Base-by-base conservation (phyloP, 306 rosid genomes). In the Cucurbita moschata region DNA sequence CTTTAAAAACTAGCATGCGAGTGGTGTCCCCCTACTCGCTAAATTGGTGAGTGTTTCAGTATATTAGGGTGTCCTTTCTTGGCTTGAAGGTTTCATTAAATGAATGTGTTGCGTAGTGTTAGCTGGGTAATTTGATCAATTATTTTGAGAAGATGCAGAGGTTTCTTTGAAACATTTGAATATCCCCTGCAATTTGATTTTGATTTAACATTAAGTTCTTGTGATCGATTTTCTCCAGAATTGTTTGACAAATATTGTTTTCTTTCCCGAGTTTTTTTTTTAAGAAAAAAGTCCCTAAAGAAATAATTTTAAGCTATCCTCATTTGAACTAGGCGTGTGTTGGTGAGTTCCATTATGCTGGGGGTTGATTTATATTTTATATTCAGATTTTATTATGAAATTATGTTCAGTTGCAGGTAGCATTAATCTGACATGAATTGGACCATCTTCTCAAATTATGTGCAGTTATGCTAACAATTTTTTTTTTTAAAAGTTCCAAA, bases 1-100 rank as follows among this genome's bases (percentile, higher is more conserved):
- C 96, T 77, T 79, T 95, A 75, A 95, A 95, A 87, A 81, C 91
- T 76, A 81, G 85, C 57, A 81, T 89, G 86, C 87, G 92, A 57
- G 79, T 95, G 74, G 88, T 85, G 62, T 77, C 83, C 59, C 84
- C 96, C 60, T 83, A 85, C 79, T 77, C 95, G 6, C 70, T 78
- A 62, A 82, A 82, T 72, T 62, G 91, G 97, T 91, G 67, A 83
- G 96, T 83, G 72, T 66, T 26, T 23, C 51, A 43, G 38, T 44
- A 10, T 26, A 2, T 74, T 10, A 7, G 11, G 26, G 1, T 73
- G 18, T 56, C 30, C 13, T 21, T 57, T 73, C 40, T 47, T 73
- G 15, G 40, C 67, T 55, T 14, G 19, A 56, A 23, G 7, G 51
- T 52, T 16, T 71, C 38, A 18, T 72, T 8, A 53, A 53, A 0